Evolutionary conservation across 177 flowering plant genomes (phyloP).

Genomic region (Vitis hybrid): DNA sequence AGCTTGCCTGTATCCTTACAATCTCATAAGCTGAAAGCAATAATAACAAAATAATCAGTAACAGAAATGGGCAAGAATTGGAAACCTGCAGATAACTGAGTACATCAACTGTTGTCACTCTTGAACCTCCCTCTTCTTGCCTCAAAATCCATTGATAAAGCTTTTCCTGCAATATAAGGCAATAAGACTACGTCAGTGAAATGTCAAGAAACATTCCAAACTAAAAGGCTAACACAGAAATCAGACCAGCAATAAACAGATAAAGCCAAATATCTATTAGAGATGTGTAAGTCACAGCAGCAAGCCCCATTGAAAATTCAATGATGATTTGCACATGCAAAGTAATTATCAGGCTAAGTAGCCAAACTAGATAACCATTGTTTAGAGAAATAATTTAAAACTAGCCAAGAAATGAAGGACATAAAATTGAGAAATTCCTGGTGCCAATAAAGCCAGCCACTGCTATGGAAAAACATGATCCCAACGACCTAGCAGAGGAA

Average conservation of each 20-base stretch:
- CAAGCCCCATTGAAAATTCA: too few relatives aligned
- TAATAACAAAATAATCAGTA: not conserved
- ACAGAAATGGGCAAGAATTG: not conserved
- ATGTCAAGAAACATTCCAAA: not conserved
- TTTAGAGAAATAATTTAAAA: too few relatives aligned
- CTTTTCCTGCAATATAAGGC: constrained; percentile 59
- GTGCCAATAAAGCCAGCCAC: too few relatives aligned
- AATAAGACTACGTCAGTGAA: constrained; percentile 1
- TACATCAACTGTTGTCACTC: constrained; percentile 61
- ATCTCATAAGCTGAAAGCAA: not conserved
- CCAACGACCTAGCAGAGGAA: too few relatives aligned
- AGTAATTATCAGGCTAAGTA: too few relatives aligned
- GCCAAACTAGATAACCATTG: too few relatives aligned
- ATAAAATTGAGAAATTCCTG: too few relatives aligned
- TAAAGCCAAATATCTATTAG: not conserved
- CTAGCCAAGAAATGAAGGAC: too few relatives aligned
- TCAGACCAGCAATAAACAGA: not conserved
- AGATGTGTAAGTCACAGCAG: too few relatives aligned
- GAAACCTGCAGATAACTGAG: constrained; percentile 67
- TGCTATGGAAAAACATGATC: too few relatives aligned
- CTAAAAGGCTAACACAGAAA: not conserved
- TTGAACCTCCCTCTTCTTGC: constrained; percentile 73
- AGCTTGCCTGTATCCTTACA: too few relatives aligned
- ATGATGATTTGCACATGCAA: too few relatives aligned
- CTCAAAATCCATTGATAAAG: constrained; percentile 79